Evolutionary conservation across 2,329 filamentous ascomycete genomes (phyloP).

Genomic region (Hyphodiscus sp.): DNA sequence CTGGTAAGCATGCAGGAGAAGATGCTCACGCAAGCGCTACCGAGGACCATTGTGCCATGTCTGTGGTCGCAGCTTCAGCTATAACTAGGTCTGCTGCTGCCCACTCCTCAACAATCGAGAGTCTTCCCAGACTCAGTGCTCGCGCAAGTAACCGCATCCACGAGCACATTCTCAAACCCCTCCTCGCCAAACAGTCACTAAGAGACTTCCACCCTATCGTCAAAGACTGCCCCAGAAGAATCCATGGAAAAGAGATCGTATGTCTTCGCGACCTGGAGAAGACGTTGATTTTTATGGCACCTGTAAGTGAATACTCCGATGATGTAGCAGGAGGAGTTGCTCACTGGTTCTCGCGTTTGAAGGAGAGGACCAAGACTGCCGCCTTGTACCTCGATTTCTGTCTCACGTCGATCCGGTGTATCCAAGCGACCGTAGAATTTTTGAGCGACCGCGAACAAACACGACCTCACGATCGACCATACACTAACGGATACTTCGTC

Average conservation of each 20-base stretch:
- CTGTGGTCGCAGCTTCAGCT: slow-evolving; percentile 43
- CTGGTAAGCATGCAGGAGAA: slow-evolving; percentile 41
- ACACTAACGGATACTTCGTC: slow-evolving; percentile 94
- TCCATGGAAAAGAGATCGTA: slow-evolving; percentile 77
- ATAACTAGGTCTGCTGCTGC: slow-evolving; percentile 55
- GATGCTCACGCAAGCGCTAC: slow-evolving; percentile 34
- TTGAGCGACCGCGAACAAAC: slow-evolving; percentile 82
- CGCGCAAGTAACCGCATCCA: slow-evolving; percentile 72
- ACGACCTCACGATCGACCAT: slow-evolving; percentile 77
- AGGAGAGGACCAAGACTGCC: slow-evolving; percentile 72
- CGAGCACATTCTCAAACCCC: slow-evolving; percentile 70
- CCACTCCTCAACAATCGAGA: slow-evolving; percentile 39
- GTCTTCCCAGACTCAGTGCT: slow-evolving; percentile 56
- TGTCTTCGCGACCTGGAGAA: slow-evolving; percentile 93
- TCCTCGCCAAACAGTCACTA: slow-evolving; percentile 65
- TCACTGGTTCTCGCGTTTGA: slow-evolving; percentile 58
- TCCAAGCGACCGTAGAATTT: slow-evolving; percentile 82
- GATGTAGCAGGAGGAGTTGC: slow-evolving; percentile 58
- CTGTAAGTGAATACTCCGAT: slow-evolving; percentile 68
- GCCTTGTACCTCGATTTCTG: slow-evolving; percentile 78
- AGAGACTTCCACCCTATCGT: slow-evolving; percentile 79
- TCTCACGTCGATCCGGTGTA: slow-evolving; percentile 81
- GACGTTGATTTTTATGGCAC: slow-evolving; percentile 82
- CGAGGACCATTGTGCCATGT: slow-evolving; percentile 33
- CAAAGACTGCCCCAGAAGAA: slow-evolving; percentile 69